These are phyloP conservation scores for Paraphysoderma sedebokerense DNA, from an alignment of 371 early-diverging fungal genomes.

Conservation along the genomic window DNA sequence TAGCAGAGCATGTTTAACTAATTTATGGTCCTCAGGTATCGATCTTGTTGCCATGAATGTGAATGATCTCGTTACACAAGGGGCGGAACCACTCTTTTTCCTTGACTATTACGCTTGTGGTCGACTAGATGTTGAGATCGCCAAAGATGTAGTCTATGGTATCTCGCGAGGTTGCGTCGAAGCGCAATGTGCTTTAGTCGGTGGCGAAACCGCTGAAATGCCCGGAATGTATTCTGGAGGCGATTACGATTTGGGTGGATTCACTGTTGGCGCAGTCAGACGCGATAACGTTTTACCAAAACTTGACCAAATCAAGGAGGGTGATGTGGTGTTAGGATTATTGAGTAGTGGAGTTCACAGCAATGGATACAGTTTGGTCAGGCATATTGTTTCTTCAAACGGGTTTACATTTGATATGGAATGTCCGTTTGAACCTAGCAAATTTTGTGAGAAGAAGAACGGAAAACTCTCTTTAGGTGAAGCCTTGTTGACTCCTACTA, in stretches of 20 bases:
- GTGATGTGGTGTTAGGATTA: slow-evolving; percentile 78
- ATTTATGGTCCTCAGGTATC: slow-evolving; percentile 30
- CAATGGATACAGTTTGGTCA: slow-evolving; percentile 91
- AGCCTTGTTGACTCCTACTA: slow-evolving; percentile 79
- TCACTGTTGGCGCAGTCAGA: slow-evolving; percentile 93
- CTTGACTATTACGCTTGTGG: slow-evolving; percentile 94
- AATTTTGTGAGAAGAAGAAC: too few species aligned
- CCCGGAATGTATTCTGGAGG: slow-evolving; percentile 77
- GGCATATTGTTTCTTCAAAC: slow-evolving; percentile 48
- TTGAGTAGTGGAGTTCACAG: slow-evolving; percentile 90
- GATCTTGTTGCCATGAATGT: slow-evolving; percentile 98
- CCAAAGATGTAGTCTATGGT: slow-evolving; percentile 78
- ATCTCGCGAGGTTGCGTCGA: slow-evolving; percentile 84
- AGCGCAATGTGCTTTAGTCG: slow-evolving; percentile 87
- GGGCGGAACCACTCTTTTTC: slow-evolving; percentile 94
- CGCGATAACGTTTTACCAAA: slow-evolving; percentile 71
- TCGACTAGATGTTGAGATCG: slow-evolving; percentile 77
- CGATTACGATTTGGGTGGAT: slow-evolving; percentile 92
- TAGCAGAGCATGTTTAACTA: slow-evolving; percentile 2
- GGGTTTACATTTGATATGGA: slow-evolving; percentile 54
- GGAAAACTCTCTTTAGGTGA: slow-evolving; percentile 42
- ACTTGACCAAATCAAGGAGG: slow-evolving; percentile 47
- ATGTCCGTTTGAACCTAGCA: slow-evolving; percentile 79
- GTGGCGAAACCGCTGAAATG: slow-evolving; percentile 99
- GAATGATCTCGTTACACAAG: slow-evolving; percentile 96